These are phyloP conservation scores for Ophiocordyceps robertsii DNA, from an alignment of 2,329 filamentous ascomycete genomes.

Conservation along the genomic window DNA sequence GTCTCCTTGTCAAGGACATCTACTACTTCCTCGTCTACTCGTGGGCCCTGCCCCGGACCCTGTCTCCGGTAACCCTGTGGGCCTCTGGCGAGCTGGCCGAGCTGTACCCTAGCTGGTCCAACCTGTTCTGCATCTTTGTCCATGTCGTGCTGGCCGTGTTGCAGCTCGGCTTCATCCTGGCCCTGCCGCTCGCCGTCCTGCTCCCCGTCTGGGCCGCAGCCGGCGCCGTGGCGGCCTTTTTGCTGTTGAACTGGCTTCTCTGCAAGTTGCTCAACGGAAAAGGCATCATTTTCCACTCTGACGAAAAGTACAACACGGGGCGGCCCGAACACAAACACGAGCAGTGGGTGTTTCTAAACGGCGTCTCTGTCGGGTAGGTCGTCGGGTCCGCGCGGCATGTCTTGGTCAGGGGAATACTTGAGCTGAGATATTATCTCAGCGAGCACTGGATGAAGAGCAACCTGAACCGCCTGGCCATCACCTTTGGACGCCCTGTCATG, in stretches of 20 bases:
- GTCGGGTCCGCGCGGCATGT: neutral
- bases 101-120: conserved; percentile 42
- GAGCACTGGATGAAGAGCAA: conserved; percentile 58
- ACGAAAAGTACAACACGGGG: conserved; percentile 35
- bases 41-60: conserved; percentile 45
- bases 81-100: conserved; percentile 47
- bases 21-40: conserved; percentile 39
- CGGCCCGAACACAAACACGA: conserved; percentile 43
- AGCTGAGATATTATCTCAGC: conserved; percentile 13
- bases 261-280: conserved; percentile 38
- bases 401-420: no score
- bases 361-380: conserved; percentile 48
- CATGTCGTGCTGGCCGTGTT: conserved; percentile 44
- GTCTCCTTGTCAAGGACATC: conserved; percentile 37
- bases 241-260: conserved; percentile 35
- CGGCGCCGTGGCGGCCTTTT: conserved; percentile 26
- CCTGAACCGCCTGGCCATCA: conserved; percentile 55
- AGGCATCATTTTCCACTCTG: conserved; percentile 33
- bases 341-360: conserved; percentile 72
- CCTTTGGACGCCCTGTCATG: conserved; percentile 56
- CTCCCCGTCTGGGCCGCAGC: conserved; percentile 35
- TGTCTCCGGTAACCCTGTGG: conserved; percentile 42
- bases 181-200: conserved; percentile 35
- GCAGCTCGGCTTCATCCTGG: conserved; percentile 48
- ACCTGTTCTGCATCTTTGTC: conserved; percentile 41